Percentiles rank a stretch among this genome's conserved stretches.
phyloP scores from a whole-genome alignment of 208 protist species.

The Borovskyia barvae region DNA sequence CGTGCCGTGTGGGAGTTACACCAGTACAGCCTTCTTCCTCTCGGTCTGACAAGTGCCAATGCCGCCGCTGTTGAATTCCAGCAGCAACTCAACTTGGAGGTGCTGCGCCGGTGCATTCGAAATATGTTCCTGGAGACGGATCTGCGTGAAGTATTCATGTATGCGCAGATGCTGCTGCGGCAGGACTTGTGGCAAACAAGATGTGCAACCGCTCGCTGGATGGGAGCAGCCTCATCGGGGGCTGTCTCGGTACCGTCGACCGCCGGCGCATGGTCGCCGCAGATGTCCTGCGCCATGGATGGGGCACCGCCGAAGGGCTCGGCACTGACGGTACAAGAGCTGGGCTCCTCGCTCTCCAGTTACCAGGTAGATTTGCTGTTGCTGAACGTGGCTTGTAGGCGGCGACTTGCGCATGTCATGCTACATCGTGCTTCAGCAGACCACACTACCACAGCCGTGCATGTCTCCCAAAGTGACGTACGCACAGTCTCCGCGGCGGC shows the following conservation, averaged over 20 bases:
- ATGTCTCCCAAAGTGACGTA: too few relatives aligned
- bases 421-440: background rate
- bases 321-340: constrained; percentile 33
- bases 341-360: constrained; percentile 27
- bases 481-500: background rate
- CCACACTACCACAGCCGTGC: constrained; percentile 9
- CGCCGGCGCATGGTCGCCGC: background rate
- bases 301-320: background rate
- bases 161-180: constrained; percentile 42
- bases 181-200: constrained; percentile 31
- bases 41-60: constrained; percentile 15
- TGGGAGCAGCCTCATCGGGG: background rate
- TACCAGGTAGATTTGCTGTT: constrained; percentile 72
- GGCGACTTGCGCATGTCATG: constrained; percentile 39
- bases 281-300: background rate
- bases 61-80: constrained; percentile 31
- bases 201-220: background rate
- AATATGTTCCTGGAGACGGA: constrained; percentile 31
- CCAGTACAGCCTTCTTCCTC: constrained; percentile 36
- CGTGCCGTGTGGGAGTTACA: constrained; percentile 50
- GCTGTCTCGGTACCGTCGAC: background rate
- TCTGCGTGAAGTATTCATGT: constrained; percentile 41
- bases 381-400: constrained; percentile 58
- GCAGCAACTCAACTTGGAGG: constrained; percentile 57
- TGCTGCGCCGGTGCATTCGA: constrained; percentile 63